Percentiles rank a stretch among this genome's conserved stretches.
These are phyloP conservation scores for Verticillium zaregamsianum DNA, from an alignment of 2,329 filamentous ascomycete genomes.

Conservation along the genomic window DNA sequence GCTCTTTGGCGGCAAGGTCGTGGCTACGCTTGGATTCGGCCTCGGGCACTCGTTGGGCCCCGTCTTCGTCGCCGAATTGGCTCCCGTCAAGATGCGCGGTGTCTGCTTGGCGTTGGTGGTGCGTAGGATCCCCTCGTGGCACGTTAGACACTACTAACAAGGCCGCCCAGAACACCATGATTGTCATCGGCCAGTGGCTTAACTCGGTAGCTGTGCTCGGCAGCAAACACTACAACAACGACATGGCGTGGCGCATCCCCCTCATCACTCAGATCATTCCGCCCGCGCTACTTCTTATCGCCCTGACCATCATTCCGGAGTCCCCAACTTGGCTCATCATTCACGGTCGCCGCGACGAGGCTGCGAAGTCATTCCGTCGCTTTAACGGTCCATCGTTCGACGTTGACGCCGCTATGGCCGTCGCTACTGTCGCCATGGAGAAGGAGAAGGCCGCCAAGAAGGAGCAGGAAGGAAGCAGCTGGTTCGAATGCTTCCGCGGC, in stretches of 20 bases:
- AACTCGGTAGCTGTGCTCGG: slow-evolving; percentile 20
- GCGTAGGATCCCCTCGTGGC: neutral
- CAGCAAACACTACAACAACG: slow-evolving; percentile 13
- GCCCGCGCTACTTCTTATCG: slow-evolving; percentile 17
- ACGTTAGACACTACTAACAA: neutral
- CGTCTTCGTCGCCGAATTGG: slow-evolving; percentile 26
- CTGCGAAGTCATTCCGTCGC: slow-evolving; percentile 13
- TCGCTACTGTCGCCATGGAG: slow-evolving; percentile 15
- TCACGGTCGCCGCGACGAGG: slow-evolving; percentile 12
- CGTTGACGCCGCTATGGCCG: slow-evolving; percentile 17
- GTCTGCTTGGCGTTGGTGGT: slow-evolving; percentile 22
- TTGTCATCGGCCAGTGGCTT: slow-evolving; percentile 23
- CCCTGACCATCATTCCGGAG: slow-evolving; percentile 16
- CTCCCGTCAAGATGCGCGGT: slow-evolving; percentile 24
- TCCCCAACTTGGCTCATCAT: slow-evolving; percentile 17
- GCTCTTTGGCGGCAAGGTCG: slow-evolving; percentile 23
- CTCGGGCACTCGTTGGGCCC: slow-evolving; percentile 24
- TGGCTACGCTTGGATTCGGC: slow-evolving; percentile 23
- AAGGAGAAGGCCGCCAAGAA: slow-evolving; percentile 18
- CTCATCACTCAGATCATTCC: slow-evolving; percentile 24
- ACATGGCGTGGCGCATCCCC: slow-evolving; percentile 23
- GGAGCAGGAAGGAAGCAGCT: slow-evolving; percentile 14
- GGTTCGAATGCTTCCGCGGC: slow-evolving; percentile 23
- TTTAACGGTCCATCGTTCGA: slow-evolving; percentile 23
- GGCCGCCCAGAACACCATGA: slow-evolving; percentile 22